phyloP scores from a whole-genome alignment of 176 grass and related monocot genomes.

The Bromus sterilis region DNA sequence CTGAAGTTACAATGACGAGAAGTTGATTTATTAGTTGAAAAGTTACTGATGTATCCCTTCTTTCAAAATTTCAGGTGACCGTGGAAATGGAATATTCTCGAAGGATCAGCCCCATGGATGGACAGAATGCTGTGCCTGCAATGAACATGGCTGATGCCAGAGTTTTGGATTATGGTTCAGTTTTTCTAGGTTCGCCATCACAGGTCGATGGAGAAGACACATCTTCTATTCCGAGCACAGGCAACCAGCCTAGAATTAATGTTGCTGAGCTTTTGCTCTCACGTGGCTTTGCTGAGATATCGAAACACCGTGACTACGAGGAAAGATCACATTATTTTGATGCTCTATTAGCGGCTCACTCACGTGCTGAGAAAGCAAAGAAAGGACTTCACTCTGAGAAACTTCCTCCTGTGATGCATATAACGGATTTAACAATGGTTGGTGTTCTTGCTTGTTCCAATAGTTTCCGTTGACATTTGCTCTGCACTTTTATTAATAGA shows the following conservation, averaged over 20 bases:
- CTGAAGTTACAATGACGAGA: neutral
- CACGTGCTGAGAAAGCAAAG: slow-evolving; percentile 82
- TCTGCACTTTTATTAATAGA: neutral
- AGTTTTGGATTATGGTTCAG: slow-evolving; percentile 91
- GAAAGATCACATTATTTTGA: slow-evolving; percentile 94
- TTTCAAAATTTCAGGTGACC: slow-evolving; percentile 51
- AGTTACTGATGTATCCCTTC: neutral
- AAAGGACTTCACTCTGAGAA: slow-evolving; percentile 85
- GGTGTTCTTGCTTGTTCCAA: neutral
- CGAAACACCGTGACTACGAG: slow-evolving; percentile 91
- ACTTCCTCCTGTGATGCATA: slow-evolving; percentile 75
- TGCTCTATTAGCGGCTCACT: slow-evolving; percentile 78
- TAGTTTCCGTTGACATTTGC: neutral
- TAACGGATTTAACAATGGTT: slow-evolving; percentile 85
- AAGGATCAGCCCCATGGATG: slow-evolving; percentile 62
- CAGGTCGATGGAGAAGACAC: slow-evolving; percentile 61
- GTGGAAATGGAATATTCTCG: slow-evolving; percentile 97
- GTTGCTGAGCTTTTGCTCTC: slow-evolving; percentile 80
- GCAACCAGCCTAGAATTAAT: slow-evolving; percentile 52
- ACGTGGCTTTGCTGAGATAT: slow-evolving; percentile 64
- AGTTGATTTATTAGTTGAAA: neutral
- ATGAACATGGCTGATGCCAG: slow-evolving; percentile 46
- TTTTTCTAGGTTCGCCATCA: slow-evolving; percentile 54
- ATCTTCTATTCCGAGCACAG: slow-evolving; percentile 29
- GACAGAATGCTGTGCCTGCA: slow-evolving; percentile 36